A percentile compares a stretch with the other conserved stretches of the same genome.
Conservation (phyloP, 1,139 yeast species). For the Hanseniaspora gamundiae region DNA sequence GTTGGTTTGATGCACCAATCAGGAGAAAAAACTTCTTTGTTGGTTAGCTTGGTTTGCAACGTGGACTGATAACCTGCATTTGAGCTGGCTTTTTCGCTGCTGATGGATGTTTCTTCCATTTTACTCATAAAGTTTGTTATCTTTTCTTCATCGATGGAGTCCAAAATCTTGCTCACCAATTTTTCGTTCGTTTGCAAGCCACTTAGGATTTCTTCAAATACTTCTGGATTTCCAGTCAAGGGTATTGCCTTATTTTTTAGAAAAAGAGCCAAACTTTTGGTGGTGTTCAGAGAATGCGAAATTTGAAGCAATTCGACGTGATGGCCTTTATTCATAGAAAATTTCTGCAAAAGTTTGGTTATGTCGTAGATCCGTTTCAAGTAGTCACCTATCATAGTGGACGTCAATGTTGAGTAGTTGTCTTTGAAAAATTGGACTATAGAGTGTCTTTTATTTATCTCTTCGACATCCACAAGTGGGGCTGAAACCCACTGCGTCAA, state of each 20-base stretch:
- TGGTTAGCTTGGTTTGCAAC: neutral
- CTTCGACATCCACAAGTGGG: conserved; percentile 52
- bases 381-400: conserved; percentile 17
- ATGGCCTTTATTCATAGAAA: conserved; percentile 32
- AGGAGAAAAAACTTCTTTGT: neutral
- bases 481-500: conserved; percentile 73
- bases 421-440: conserved; percentile 43
- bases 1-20: conserved; percentile 14
- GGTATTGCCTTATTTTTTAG: conserved; percentile 5
- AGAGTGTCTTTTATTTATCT: conserved; percentile 48
- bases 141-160: conserved; percentile 16
- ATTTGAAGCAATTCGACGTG: conserved; percentile 35
- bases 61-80: neutral
- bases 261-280: conserved; percentile 10
- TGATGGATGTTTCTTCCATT: neutral
- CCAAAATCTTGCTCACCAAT: conserved; percentile 14
- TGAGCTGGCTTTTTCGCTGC: neutral
- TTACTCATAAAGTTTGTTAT: conserved; percentile 5
- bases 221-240: conserved; percentile 3
- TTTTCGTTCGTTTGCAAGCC: conserved; percentile 13
- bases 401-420: conserved; percentile 18
- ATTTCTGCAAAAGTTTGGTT: conserved; percentile 41
- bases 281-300: conserved; percentile 29
- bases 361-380: conserved; percentile 37
- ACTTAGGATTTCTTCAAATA: conserved; percentile 8